Base-by-base conservation (phyloP, 345 rosid species). In the Gossypium sturtianum region DNA sequence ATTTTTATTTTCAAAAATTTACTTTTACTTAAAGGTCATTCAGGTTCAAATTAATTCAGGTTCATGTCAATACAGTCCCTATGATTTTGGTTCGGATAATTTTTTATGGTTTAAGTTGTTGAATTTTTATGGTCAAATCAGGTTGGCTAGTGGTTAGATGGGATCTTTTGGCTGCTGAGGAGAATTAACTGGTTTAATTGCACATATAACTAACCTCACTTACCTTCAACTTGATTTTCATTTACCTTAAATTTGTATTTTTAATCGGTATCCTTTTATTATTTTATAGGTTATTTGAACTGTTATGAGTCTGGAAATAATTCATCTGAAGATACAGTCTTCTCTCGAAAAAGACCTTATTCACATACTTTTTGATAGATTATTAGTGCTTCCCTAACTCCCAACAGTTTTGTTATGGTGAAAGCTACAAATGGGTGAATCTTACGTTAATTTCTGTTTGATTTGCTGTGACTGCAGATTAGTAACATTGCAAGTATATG, bases 401-500 rank as follows among this genome's bases (percentile, higher is more conserved):
- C 61, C 61, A 3, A 22, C 12, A 8, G 12, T 15, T 34, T 60
- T 63, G 22, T 34, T 17, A 17, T 2, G 41, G 44, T 56, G 47
- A 29, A 61, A 62, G 43, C 66, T 16, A 62, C 22, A 38, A 12
- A 11, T 17, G 9, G 49, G 48, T 9, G 68, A 23, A 38, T 17
- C 41, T 17, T 44, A 27, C 20, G 22, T 64, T 76, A 53, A 80
- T 58, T 53, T 54, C 10, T 54, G 68, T 41, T 70, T 63, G 70
- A 15, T 22, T 73, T 27, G 17, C 67, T 72, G 34, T 65, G 56
- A n/a, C 60, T 82, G 86, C 93, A 91, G 97, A 90, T 93, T 48
- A 93, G 98, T 73, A 93, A 91, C 88, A 25, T 91, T 45, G 98
- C 97, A 45, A 90, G 97, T 77, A 90, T 93, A 82, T 90, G 93